phyloP scores from a whole-genome alignment of 1,284 basidiomycete genomes.

The Malassezia vespertilionis region DNA sequence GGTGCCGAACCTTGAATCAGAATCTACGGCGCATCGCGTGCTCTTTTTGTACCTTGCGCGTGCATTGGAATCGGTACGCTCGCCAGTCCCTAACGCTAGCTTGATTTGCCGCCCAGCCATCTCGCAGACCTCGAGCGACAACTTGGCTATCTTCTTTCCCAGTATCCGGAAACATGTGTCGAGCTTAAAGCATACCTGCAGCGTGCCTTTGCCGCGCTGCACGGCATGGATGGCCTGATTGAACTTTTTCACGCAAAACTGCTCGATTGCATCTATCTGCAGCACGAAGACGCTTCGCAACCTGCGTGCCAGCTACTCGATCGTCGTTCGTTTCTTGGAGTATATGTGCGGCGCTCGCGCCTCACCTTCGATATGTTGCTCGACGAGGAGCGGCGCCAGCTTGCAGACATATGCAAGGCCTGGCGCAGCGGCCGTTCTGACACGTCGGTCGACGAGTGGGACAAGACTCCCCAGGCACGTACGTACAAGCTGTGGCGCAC shows the following conservation, averaged over 20 bases:
- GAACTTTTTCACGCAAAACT: slow-evolving; percentile 10
- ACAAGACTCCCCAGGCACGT: neutral
- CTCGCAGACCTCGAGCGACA: neutral
- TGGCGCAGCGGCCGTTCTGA: slow-evolving; percentile 6
- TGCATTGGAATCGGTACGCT: slow-evolving; percentile 7
- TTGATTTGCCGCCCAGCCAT: slow-evolving; percentile 6
- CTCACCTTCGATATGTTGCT: slow-evolving; percentile 16
- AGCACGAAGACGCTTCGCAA: neutral
- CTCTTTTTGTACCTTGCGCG: slow-evolving; percentile 10
- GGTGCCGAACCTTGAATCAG: neutral
- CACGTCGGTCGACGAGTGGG: slow-evolving; percentile 8
- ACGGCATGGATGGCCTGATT: slow-evolving; percentile 7
- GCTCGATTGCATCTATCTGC: slow-evolving; percentile 7
- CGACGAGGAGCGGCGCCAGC: slow-evolving; percentile 8
- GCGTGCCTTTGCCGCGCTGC: neutral
- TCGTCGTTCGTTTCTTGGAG: slow-evolving; percentile 14
- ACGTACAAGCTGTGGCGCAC: slow-evolving; percentile 9
- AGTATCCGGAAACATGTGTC: neutral
- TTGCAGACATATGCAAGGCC: neutral
- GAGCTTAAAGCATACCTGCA: neutral
- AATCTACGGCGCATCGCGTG: neutral
- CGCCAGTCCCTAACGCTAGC: neutral
- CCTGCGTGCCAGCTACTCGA: neutral
- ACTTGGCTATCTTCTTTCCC: neutral
- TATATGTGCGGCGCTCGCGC: slow-evolving; percentile 14